Base-by-base conservation (phyloP, 805 yeast genomes). In the Wickerhamiella hasegawae region DNA sequence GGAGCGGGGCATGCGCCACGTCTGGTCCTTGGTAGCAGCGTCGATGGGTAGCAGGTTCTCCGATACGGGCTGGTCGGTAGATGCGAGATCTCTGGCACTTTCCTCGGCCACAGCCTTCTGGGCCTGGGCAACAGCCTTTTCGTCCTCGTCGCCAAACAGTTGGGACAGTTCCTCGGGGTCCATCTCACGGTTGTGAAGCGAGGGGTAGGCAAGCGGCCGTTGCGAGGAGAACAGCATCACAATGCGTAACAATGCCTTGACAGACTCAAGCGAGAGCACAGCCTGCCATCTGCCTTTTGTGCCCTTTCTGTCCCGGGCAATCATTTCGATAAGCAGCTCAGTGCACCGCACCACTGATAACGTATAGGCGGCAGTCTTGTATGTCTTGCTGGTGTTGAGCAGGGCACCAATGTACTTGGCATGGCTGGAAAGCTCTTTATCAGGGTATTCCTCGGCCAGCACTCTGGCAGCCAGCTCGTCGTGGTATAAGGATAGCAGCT, bases 311-410 rank as follows among this genome's bases (percentile, higher is more conserved):
- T 47, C 45, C 29, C 45, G 36, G 20, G 56, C 55, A 5, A 54
- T 38, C 55, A 60, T 58, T 38, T 60, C 66, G 38, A 49, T 40
- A 19, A 60, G 45, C 25, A 60, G 43, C 46, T 60, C 62, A 3
- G 54, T 44, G 37, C 52, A 49, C 28, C 55, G 50, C 12, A 55
- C 40, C 6, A 54, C 41, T 9, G 53, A 40, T 14, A 61, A 42
- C 3, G 41, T 18, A 38, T 53, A 41, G 9, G 62, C 52, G 18
- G 54, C 33, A 14, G 39, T 38, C 25, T 40, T 44, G 44, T 58
- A 61, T 9, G 44, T 18, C 15, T 31, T 29, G 18, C 35, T 34
- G 15, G 37, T 41, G 12, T 35, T 40, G 29, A 37, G 34, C 33
- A 21, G 36, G 9, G 45, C 47, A 12, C 39, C 37, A 14, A 45